Base-by-base conservation (phyloP, 192 early-diverging fungal species). In the Podila horticola region DNA sequence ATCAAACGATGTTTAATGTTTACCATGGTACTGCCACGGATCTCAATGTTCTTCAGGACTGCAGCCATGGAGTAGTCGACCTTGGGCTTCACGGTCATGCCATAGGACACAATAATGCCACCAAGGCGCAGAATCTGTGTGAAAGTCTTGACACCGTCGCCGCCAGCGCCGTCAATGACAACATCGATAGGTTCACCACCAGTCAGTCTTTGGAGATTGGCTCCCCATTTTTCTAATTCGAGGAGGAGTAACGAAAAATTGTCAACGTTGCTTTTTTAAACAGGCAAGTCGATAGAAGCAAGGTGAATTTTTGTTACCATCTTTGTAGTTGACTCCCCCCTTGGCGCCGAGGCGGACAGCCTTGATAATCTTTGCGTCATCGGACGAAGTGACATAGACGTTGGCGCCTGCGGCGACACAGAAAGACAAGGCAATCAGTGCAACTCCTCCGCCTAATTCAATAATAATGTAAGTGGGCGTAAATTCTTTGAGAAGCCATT, bases 251-350 rank as follows among this genome's bases (percentile, higher is more conserved):
- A 10, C 7, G 29, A 15, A 9, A 15, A 9, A n/a, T n/a, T 33
- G 49, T 19, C 45, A 51, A 12, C n/a, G 20, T 5, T 12, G 11
- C 49, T 29, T 13, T 13, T 28, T n/a, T 5, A 50, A 33, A n/a
- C 0, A n/a, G 7, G 29, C 15, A 15, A n/a, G 22, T 52, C 48
- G 30, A 28, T n/a, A 55, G 5, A 11, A 22, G 15, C 8, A 31
- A 50, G n/a, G 13, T 17, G 24, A 45, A 11, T 0, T 30, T 31
- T 7, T 10, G 33, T 50, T 75, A 92, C 90, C 84, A 29, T 87
- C 75, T 73, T 85, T 93, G 67, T 94, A 94, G 65, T 90, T 90
- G 28, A 91, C 90, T 8, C 92, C 93, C 17, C 92, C 92, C 59
- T 74, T 83, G 3, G 93, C 93, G 31, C 93, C 93, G 10, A 93